Evolutionary conservation across 2,329 filamentous ascomycete species (phyloP).

Genomic region (Dryadomyces quercivorus): DNA sequence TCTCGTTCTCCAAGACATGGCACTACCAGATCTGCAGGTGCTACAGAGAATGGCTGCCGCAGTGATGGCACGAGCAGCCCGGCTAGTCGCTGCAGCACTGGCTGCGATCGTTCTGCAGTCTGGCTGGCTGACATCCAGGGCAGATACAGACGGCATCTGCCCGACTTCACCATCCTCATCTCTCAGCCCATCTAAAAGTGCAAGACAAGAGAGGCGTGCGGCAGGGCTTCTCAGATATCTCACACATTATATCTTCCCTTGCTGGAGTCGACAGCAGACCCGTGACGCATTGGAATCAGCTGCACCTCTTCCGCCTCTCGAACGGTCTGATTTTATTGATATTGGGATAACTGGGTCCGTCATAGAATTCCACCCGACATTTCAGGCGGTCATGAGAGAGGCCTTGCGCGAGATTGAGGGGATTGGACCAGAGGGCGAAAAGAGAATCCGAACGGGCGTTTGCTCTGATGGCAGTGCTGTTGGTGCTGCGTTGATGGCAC

Average conservation of each 20-base stretch:
- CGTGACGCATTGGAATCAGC: neutral
- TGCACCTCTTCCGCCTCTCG: neutral
- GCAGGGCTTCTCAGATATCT: neutral
- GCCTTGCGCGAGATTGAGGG: conserved; percentile 62
- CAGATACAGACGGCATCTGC: neutral
- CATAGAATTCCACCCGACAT: conserved; percentile 89
- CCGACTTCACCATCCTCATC: neutral
- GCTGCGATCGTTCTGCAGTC: conserved; percentile 73
- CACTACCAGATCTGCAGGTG: conserved; percentile 54
- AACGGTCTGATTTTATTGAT: conserved; percentile 36
- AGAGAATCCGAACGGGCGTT: conserved; percentile 81
- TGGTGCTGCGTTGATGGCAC: conserved; percentile 58
- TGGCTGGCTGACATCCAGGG: conserved; percentile 34
- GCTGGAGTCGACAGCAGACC: neutral
- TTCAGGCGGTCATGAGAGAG: conserved; percentile 76
- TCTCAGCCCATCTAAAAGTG: neutral
- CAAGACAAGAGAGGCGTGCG: neutral
- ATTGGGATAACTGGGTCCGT: conserved; percentile 88
- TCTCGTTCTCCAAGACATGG: neutral
- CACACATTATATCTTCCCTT: neutral
- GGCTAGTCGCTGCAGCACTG: conserved; percentile 80
- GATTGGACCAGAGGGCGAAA: conserved; percentile 65
- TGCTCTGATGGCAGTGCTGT: conserved; percentile 92
- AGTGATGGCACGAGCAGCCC: conserved; percentile 76
- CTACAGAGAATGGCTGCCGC: conserved; percentile 73